Evolutionary conservation across 1,139 yeast genomes (phyloP), one percentile per base, ranked within the genome.

Genomic region (Hansenula sp.): DNA sequence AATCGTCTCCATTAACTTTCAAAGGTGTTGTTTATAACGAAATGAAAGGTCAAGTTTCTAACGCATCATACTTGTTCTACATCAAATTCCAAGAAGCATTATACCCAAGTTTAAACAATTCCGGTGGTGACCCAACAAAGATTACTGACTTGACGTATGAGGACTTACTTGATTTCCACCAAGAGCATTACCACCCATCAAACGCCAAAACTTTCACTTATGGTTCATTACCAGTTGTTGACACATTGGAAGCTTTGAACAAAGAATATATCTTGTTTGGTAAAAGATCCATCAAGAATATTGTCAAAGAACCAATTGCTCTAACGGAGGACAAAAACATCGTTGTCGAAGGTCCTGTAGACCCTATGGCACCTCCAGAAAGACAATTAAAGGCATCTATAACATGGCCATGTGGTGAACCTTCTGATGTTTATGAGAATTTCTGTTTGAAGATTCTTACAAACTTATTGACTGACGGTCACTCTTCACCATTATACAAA

Each of bases 11-110:
- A 1, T 62, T 93, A 40, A 72, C 71, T 9, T 89, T 88, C 62
- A 93, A 93, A 65, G 99, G 99, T 33, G 99, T 93, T 30, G 99
- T 93, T 2, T 93, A 86, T 64, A 93, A 93, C 60, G 99, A 93
- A 67, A 93, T 93, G 99, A 93, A 94, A 65, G 99, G 99, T 6
- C 98, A 93, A 66, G 80, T 89, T 59, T 86, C 96, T 1, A 93
- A 89, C 61, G 80, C 96, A 0, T 80, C 91, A 5, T 94, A 93
- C 62, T 76, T 84, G 55, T 90, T 77, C 62, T 91, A 90, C 77
- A 87, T 84, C 55, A 79, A 83, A 52, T 93, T 83, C 67, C 90
- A 87, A 61, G 87, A 88, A 62, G 69, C 90, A n/a, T 76, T 91
- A 15, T 93, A 89, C 58, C 93, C 96, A 2, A 76, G 90, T 11